Evolutionary conservation across 768 basidiomycete species (phyloP), one percentile per base, ranked within the genome.

Genomic region (Strobilomyces confusus): DNA sequence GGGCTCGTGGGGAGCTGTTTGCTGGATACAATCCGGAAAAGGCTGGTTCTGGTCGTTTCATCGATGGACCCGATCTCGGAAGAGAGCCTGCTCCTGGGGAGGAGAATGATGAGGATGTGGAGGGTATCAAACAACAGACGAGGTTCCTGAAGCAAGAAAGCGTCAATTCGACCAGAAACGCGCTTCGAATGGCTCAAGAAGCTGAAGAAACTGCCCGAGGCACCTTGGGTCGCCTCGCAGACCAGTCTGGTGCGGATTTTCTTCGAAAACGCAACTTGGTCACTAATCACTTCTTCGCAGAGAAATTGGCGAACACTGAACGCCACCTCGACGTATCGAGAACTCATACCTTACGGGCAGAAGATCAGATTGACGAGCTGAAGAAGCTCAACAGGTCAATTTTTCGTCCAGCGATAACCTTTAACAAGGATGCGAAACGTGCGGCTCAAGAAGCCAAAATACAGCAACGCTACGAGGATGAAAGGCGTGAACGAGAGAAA

Each of bases 361-460:
- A 87, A 52, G 95, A 99, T 73, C 91, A 84, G 69, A 92, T 94
- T 5, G 86, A 85, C 56, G 95, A 98, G 70, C 83, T 99, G 51
- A 95, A 93, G 72, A 80, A 94, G 67, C 83, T 99, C 51, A 98
- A 98, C 70, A 82, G 85, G 32, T 94, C 92, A 36, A 98, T 99
- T 68, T 98, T 99, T 77, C 82, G 86, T 45, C 95, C 92, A 9
- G 92, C 83, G 52, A 85, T 97, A 60, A 86, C 87, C 0, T 95
- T 89, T 71, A 95, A 98, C 77, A 99, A 97, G 71, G 87, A 92
- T 34, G 80, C 78, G 17, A 98, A 98, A 71, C 89, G 93, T 45
- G 81, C 82, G 5, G 91, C 89, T 14, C 84, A 92, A 61, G 93
- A 97, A 64, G 81, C 82, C 29, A 90, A 92, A 66, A 75, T 97